Evolutionary conservation across 1,284 basidiomycete genomes (phyloP), one percentile per base, ranked within the genome.

Genomic region (Apiotrichum porosum): DNA sequence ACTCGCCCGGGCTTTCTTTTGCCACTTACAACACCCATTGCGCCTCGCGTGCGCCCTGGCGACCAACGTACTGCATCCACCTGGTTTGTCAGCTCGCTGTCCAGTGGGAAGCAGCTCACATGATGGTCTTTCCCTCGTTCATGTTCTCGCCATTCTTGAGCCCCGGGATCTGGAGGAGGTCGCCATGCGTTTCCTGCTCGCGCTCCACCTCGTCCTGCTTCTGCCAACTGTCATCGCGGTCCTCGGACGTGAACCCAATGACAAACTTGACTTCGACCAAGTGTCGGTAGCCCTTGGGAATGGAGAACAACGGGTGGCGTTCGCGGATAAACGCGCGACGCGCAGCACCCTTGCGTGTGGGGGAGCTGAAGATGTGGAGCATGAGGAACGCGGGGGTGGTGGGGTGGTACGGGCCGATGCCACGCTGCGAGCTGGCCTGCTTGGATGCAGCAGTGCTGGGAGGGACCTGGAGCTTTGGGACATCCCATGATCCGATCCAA

Each of bases 331-430:
- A 26, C 6, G 26, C 28, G 19, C 64, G 50, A 10, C 59, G 44
- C 4, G 36, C 23, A 9, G 42, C 39, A 6, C 45, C 47, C n/a
- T 15, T 18, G 3, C 37, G n/a, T 1, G 34, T 41, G 13, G 54
- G 37, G 18, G 48, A 62, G 4, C 60, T 61, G 44, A 68, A 65
- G 38, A 66, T 47, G 38, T 66, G 62, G 4, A 68, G 47, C 49
- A 55, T 62, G 10, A 64, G 30, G 21, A 66, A 34, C 3, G 51
- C 57, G 1, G 57, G 53, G 3, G 43, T 36, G 13, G 24, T 38
- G 23, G n/a, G n/a, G n/a, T n/a, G n/a, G n/a, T n/a, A n/a, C n/a
- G n/a, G n/a, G n/a, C n/a, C n/a, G 14, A 21, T n/a, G 12, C 6
- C 24, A 35, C 17, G 31, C 42, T 34, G n/a, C 15, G 33, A 9